Percentiles rank a stretch among this genome's conserved stretches.
These are phyloP conservation scores for Lenwebbia sp. DNA, from an alignment of 345 rosid species.

Conservation along the genomic window DNA sequence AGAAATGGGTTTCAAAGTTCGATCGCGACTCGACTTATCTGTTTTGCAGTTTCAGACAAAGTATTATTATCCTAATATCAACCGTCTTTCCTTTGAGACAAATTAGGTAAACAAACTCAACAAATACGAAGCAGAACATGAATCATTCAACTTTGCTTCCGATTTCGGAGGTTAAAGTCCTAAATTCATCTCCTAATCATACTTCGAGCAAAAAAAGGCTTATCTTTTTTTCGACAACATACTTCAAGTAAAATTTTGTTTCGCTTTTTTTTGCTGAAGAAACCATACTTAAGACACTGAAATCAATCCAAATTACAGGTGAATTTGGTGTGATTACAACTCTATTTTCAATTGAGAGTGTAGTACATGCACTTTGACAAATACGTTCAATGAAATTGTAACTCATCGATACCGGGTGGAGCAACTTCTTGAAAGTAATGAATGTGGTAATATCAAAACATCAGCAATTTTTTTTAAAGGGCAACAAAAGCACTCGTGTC, in stretches of 20 bases:
- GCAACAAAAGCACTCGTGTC: background rate
- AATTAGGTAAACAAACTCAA: too few relatives aligned
- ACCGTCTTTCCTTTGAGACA: background rate
- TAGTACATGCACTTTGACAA: background rate
- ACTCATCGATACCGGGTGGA: background rate
- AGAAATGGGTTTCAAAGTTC: background rate
- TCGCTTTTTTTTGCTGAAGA: background rate
- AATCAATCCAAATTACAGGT: background rate
- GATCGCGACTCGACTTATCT: fast-evolving
- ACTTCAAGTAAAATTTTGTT: background rate
- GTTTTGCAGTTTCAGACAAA: fast-evolving
- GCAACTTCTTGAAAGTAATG: too few relatives aligned
- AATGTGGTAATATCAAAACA: too few relatives aligned
- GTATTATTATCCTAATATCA: background rate
- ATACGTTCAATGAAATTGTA: background rate
- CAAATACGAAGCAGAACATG: fast-evolving
- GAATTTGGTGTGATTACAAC: background rate
- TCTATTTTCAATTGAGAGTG: background rate
- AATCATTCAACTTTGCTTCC: background rate
- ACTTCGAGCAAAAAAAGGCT: background rate
- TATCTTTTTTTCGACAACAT: too few relatives aligned
- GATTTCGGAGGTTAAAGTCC: background rate
- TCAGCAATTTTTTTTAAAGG: background rate
- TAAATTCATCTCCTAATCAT: background rate
- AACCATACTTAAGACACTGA: background rate